phyloP scores from a whole-genome alignment of 2,329 filamentous ascomycete genomes.

The Fusarium stilboides region DNA sequence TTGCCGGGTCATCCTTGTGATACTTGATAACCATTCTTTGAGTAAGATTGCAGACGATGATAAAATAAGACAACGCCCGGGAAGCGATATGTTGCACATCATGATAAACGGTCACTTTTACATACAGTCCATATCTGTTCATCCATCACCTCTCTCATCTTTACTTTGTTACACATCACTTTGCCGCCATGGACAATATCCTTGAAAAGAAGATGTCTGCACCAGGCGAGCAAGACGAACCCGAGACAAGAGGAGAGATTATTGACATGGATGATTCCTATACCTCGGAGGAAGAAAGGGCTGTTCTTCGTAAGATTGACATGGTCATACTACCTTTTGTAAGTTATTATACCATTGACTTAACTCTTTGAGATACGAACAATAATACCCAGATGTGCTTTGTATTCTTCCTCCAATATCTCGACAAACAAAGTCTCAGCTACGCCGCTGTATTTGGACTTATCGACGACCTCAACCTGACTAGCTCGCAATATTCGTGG shows the following conservation, averaged over 20 bases:
- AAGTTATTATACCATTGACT: neutral
- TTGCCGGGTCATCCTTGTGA: neutral
- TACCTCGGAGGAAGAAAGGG: neutral
- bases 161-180: neutral
- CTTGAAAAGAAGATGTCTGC: conserved; percentile 7
- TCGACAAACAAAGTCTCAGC: conserved; percentile 2
- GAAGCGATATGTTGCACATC: too few relatives aligned
- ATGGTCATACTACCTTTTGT: conserved; percentile 3
- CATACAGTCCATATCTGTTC: too few relatives aligned
- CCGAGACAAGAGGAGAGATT: neutral
- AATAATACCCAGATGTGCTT: too few relatives aligned
- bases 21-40: neutral
- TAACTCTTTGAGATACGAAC: too few relatives aligned
- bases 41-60: too few relatives aligned
- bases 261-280: conserved; percentile 3
- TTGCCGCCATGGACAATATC: neutral
- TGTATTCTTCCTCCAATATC: neutral
- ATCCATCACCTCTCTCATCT: too few relatives aligned
- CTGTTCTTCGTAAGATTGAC: neutral
- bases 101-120: too few relatives aligned
- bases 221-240: neutral
- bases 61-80: too few relatives aligned
- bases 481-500: conserved; percentile 5
- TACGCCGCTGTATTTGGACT: conserved; percentile 2
- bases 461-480: neutral